Base-by-base conservation (phyloP, 768 basidiomycete genomes). In the Suillus bovinus region DNA sequence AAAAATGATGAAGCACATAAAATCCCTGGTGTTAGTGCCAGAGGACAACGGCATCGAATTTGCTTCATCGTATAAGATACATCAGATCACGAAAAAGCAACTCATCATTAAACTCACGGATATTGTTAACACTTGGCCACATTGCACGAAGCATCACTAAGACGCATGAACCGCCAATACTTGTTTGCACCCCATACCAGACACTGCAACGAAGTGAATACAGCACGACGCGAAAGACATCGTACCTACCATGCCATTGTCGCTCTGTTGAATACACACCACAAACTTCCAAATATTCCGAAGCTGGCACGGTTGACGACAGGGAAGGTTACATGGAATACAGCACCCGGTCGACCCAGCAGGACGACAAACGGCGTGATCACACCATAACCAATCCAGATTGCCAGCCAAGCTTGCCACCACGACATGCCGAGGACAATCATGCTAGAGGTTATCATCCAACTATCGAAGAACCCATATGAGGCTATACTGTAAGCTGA, bases 391-490 rank as follows among this genome's bases (percentile, higher is more conserved):
- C 79, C 84, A 36, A 87, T 64, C 86, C 85, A 87, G n/a, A 87
- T 85, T 60, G 83, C 88, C 61, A 91, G 79, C 86, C 89, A 88
- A 11, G 90, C 86, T 73, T 90, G 87, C 88, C 88, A 90, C 88
- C 87, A 89, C 0, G 85, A 86, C 9, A 90, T 79, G 13, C 86
- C 86, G 13, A 84, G 75, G 63, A 85, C 82, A 24, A 87, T 78
- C 87, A 89, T 87, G 2, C 84, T 83, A 38, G 85, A 86, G 0
- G 79, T 84, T 64, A 88, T 87, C 86, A 86, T 86, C 86, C 86
- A 87, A 61, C 85, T 88, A 17, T 55, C 55, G 20, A 24, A 17
- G 20, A n/a, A 13, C 11, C 63, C n/a, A 61, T 59, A 29, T 62
- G 33, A 53, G 42, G 34, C 4, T 49, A 22, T 39, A 39, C 20